Conservation (phyloP, 2,329 filamentous ascomycete genomes). For the Ambrosiella xylebori region DNA sequence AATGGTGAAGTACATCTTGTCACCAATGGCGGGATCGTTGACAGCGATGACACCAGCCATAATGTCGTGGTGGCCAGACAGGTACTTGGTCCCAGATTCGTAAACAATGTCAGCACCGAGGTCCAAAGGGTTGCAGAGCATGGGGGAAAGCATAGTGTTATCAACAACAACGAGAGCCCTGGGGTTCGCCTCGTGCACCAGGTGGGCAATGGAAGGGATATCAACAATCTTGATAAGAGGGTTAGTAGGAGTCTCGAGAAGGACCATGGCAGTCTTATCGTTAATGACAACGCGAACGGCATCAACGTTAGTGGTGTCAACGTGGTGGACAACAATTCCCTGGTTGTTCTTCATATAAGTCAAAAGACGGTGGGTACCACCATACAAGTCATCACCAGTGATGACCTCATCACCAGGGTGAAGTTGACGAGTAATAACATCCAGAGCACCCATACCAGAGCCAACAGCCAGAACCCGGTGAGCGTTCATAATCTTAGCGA, state of each 20-base stretch:
- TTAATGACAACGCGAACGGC: constrained; percentile 52
- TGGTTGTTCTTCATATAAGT: constrained; percentile 82
- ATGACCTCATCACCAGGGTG: constrained; percentile 92
- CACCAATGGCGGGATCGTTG: constrained; percentile 65
- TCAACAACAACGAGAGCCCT: constrained; percentile 78
- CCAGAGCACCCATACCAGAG: constrained; percentile 91
- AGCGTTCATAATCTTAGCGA: constrained; percentile 98
- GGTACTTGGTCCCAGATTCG: constrained; percentile 93
- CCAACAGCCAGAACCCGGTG: constrained; percentile 80
- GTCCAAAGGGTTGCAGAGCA: constrained; percentile 85
- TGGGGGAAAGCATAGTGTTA: constrained; percentile 96
- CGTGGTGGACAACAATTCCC: constrained; percentile 86
- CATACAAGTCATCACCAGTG: constrained; percentile 92
- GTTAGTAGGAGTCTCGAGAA: constrained; percentile 93
- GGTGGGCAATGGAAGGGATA: constrained; percentile 58
- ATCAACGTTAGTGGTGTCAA: constrained; percentile 73
- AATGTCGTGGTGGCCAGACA: constrained; percentile 94
- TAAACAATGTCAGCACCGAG: constrained; percentile 92
- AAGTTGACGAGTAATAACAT: constrained; percentile 84
- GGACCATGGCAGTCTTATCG: constrained; percentile 79
- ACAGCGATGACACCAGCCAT: constrained; percentile 95
- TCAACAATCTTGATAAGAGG: constrained; percentile 97
- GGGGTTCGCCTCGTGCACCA: constrained; percentile 61
- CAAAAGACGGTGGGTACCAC: constrained; percentile 81
- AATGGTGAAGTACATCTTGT: constrained; percentile 91